Evolutionary conservation across 1,139 yeast species (phyloP).

Genomic region (Candida glucosophila): DNA sequence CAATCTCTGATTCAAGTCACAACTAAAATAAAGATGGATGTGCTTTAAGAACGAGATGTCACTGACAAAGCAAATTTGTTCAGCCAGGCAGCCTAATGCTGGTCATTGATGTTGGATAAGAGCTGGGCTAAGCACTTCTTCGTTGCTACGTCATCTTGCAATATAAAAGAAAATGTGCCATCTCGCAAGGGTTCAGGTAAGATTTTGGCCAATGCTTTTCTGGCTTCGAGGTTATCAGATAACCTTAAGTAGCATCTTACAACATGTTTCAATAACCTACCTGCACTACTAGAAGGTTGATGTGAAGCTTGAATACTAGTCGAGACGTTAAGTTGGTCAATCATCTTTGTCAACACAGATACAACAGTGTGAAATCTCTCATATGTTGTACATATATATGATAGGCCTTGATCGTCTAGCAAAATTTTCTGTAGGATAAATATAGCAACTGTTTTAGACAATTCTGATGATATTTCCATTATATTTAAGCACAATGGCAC

Average conservation of each 20-base stretch:
- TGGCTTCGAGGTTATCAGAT: slow-evolving; percentile 84
- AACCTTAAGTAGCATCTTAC: slow-evolving; percentile 88
- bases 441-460: slow-evolving; percentile 88
- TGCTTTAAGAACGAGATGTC: no score
- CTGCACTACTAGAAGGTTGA: slow-evolving; percentile 42
- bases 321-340: slow-evolving; percentile 54
- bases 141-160: slow-evolving; percentile 84
- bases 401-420: slow-evolving; percentile 84
- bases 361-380: slow-evolving; percentile 94
- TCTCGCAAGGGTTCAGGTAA: slow-evolving; percentile 84
- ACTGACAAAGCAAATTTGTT: no score
- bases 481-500: slow-evolving; percentile 90
- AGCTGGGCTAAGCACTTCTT: slow-evolving; percentile 82
- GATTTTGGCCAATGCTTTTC: slow-evolving; percentile 76
- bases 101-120: slow-evolving; percentile 55
- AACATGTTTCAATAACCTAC: slow-evolving; percentile 83
- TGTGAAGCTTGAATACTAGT: slow-evolving; percentile 24
- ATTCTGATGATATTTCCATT: slow-evolving; percentile 92
- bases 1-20: no score
- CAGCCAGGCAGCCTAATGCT: slow-evolving; percentile 6
- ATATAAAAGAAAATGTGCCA: slow-evolving; percentile 74
- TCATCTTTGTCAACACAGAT: slow-evolving; percentile 81
- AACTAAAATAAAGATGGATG: no score
- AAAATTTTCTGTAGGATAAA: slow-evolving; percentile 88
- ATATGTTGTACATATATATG: slow-evolving; percentile 88